These are phyloP conservation scores for Candida manassasensis DNA, from an alignment of 805 yeast species.

Conservation along the genomic window DNA sequence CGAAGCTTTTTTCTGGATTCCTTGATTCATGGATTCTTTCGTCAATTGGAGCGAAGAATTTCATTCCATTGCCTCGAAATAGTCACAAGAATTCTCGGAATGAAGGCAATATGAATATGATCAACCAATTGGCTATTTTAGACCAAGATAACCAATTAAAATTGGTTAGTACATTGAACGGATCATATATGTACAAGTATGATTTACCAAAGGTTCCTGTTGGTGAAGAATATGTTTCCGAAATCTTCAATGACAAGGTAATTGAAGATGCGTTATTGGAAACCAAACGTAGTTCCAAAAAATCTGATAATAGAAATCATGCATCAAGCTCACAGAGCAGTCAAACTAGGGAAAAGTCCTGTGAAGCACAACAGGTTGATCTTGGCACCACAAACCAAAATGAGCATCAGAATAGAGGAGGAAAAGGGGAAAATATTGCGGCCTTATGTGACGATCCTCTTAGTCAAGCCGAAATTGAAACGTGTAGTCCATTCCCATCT, in stretches of 20 bases:
- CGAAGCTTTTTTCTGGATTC: slow-evolving; percentile 12
- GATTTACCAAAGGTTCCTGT: slow-evolving; percentile 33
- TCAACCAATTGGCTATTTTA: slow-evolving; percentile 29
- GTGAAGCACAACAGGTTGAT: too few species aligned
- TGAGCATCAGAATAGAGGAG: too few species aligned
- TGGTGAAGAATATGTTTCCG: slow-evolving; percentile 17
- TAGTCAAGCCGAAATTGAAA: slow-evolving; percentile 54
- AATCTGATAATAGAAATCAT: too few species aligned
- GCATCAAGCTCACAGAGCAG: too few species aligned
- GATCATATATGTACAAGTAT: slow-evolving; percentile 35
- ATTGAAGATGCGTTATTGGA: too few species aligned
- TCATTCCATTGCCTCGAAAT: slow-evolving; percentile 21
- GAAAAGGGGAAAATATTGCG: too few species aligned
- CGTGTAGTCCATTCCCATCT: slow-evolving; percentile 39
- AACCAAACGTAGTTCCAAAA: too few species aligned
- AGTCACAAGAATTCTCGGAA: slow-evolving; percentile 9
- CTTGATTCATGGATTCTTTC: slow-evolving; percentile 47
- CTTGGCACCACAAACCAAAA: too few species aligned
- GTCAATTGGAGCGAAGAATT: slow-evolving; percentile 23
- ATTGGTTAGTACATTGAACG: slow-evolving; percentile 35
- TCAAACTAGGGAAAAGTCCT: too few species aligned
- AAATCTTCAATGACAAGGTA: slow-evolving; percentile 14
- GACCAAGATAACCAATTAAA: slow-evolving; percentile 28
- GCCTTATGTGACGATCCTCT: slow-evolving; percentile 33
- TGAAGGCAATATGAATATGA: slow-evolving; percentile 14